Evolutionary conservation across 257 asterid species (phyloP).

Genomic region (Marsdenia floribunda): DNA sequence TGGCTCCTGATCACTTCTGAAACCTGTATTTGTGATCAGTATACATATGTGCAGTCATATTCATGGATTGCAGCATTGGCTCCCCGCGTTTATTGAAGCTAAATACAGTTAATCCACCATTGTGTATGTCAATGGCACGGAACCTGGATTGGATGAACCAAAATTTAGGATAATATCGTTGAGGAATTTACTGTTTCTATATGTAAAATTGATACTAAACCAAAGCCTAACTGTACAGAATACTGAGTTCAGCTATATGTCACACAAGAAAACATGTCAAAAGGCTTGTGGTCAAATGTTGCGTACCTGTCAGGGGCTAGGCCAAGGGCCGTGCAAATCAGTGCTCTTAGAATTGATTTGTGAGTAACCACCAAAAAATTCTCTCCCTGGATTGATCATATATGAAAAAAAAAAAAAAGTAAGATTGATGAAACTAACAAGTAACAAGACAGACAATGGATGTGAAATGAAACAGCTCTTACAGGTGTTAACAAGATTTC

Average conservation of each 20-base stretch:
- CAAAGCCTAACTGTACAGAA: not conserved
- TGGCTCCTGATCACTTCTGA: not conserved
- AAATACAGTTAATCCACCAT: slow-evolving; percentile 70
- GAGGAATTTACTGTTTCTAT: not conserved
- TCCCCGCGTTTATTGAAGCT: slow-evolving; percentile 57
- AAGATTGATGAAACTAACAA: not conserved
- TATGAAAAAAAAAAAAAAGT: not conserved
- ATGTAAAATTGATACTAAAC: not conserved
- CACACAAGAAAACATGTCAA: not conserved
- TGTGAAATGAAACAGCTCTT: not conserved
- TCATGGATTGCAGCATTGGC: slow-evolving; percentile 59
- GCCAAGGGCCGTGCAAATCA: slow-evolving; percentile 85
- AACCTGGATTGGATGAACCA: slow-evolving; percentile 35
- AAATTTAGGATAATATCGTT: not conserved
- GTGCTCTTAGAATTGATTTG: slow-evolving; percentile 74
- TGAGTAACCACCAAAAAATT: slow-evolving; percentile 69
- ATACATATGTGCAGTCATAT: slow-evolving; percentile 90
- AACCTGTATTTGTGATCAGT: slow-evolving; percentile 43
- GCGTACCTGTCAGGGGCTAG: slow-evolving; percentile 65
- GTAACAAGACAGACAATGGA: not conserved
- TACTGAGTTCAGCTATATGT: not conserved
- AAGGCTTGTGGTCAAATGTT: not conserved
- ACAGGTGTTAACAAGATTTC: slow-evolving; percentile 67
- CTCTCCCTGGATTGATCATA: slow-evolving; percentile 51
- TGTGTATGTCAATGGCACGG: slow-evolving; percentile 58